Base-by-base conservation (phyloP, 139 green algal genomes). In the Edaphochlamys debaryana region DNA sequence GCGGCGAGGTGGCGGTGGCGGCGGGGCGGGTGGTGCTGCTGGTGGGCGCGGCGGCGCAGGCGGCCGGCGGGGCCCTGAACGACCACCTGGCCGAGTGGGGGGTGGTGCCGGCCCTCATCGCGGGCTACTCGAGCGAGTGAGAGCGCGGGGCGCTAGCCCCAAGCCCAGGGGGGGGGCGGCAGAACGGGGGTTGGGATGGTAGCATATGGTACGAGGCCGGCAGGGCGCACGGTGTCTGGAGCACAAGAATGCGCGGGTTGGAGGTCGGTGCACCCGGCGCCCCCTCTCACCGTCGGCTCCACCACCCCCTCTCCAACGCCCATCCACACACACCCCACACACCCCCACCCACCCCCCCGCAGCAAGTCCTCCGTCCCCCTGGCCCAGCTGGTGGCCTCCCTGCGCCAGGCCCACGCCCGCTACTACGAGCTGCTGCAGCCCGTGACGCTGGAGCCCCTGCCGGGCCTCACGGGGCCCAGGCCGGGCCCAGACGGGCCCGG, bases 401-500 rank as follows among this genome's bases (percentile, higher is more conserved):
- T 89, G 40, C 78, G 78, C 0, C 63, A 50, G 29, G 70, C 85
- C 13, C 85, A 89, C 52, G 50, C 71, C 20, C 34, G 60, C 11
- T 79, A 86, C 85, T 83, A 77, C 60, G 40, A 45, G 37, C 70
- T 89, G 52, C 75, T 89, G 29, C 79, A 68, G 62, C 85, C 85
- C 3, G 48, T 79, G 25, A 36, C 1, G 29, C 27, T 77, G 62
- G n/a, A n/a, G n/a, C n/a, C n/a, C n/a, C n/a, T n/a, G n/a, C n/a
- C n/a, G n/a, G n/a, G n/a, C n/a, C n/a, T n/a, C n/a, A n/a, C n/a
- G n/a, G n/a, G n/a, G n/a, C n/a, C n/a, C n/a, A n/a, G n/a, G n/a
- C n/a, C n/a, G n/a, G n/a, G n/a, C n/a, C n/a, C n/a, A n/a, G n/a
- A n/a, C n/a, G n/a, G n/a, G n/a, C n/a, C n/a, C n/a, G n/a, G n/a